Conservation (phyloP, 2,329 filamentous ascomycete species). For the Tolypocladium nubicola region DNA sequence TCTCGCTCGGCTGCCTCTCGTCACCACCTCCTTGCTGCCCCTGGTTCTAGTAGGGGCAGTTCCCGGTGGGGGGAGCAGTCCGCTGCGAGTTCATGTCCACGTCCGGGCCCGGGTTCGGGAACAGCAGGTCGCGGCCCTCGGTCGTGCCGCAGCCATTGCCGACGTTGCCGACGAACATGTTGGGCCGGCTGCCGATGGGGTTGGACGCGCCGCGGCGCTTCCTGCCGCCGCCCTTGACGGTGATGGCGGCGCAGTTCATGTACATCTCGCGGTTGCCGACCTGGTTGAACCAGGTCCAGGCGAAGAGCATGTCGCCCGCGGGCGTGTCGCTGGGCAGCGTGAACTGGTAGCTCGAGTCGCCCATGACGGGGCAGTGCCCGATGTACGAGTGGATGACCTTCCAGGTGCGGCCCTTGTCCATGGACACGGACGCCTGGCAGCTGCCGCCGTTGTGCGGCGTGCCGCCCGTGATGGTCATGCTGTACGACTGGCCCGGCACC, state of each 20-base stretch:
- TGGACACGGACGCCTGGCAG: slow-evolving; percentile 66
- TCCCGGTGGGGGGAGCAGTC: slow-evolving; percentile 24
- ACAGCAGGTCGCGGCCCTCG: slow-evolving; percentile 48
- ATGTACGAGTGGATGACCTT: slow-evolving; percentile 53
- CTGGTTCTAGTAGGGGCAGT: slow-evolving; percentile 15
- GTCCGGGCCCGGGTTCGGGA: slow-evolving; percentile 54
- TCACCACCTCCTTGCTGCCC: background rate
- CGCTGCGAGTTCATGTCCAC: slow-evolving; percentile 28
- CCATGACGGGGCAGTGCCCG: slow-evolving; percentile 38
- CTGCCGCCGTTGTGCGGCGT: slow-evolving; percentile 60
- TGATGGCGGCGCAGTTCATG: slow-evolving; percentile 72
- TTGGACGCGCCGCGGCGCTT: slow-evolving; percentile 17
- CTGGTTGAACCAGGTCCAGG: slow-evolving; percentile 71
- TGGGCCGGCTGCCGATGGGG: slow-evolving; percentile 46
- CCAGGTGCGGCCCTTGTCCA: slow-evolving; percentile 60
- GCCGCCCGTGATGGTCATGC: slow-evolving; percentile 52
- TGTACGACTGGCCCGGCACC: slow-evolving; percentile 49
- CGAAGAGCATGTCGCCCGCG: slow-evolving; percentile 51
- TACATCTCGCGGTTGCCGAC: slow-evolving; percentile 76
- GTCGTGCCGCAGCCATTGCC: slow-evolving; percentile 46
- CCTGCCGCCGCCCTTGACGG: slow-evolving; percentile 35
- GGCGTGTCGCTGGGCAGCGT: slow-evolving; percentile 53
- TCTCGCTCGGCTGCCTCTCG: background rate
- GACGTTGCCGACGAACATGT: slow-evolving; percentile 64
- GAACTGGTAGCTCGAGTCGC: slow-evolving; percentile 49